Base-by-base conservation (phyloP, 2,329 filamentous ascomycete species). In the Cyphellophora europaea region DNA sequence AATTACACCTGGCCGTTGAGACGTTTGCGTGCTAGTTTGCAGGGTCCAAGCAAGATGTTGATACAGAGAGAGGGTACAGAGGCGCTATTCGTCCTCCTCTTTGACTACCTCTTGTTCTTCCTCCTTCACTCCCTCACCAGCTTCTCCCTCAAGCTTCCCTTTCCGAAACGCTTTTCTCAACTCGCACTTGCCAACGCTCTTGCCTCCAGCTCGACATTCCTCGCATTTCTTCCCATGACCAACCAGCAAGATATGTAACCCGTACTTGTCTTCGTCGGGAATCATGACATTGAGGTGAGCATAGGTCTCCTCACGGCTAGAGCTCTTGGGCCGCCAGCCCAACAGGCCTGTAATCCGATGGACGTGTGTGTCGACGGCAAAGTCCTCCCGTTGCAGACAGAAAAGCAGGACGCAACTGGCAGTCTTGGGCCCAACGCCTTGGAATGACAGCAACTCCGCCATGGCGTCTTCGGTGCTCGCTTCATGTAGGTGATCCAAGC, bases 341-440 rank as follows among this genome's bases (percentile, higher is more conserved):
- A 80, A 63, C 65, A 76, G 77, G 34, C 71, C 69, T 45, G 66
- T 71, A 11, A 79, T 65, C 2, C 76, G 69, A 49, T 78, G 79
- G 40, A 79, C 74, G 52, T 80, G 76, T 2, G 76, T 80, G 44
- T 80, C 76, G 6, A 79, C 76, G 0, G 76, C 76, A 44, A 80
- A 79, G 36, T 65, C 70, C 2, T 76, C 74, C 0, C 74, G 66
- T 46, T 74, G 72, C 5, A 80, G 63, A 48, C 75, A 79, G 57
- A 80, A 79, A 2, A 79, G 63, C 5, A 75, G 56, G 4, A 80
- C 76, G 43, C 76, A 80, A 2, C 72, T 73, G 3, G 76, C 76
- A 0, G 75, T 79, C 49, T 80, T 80, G n/a, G 71, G 68, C 0
- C 76, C 76, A 29, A 80, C 77, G 4, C 76, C 76, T 2, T 74